Conservation (phyloP, 179 eudicot species). For the Spergularia azorica region DNA sequence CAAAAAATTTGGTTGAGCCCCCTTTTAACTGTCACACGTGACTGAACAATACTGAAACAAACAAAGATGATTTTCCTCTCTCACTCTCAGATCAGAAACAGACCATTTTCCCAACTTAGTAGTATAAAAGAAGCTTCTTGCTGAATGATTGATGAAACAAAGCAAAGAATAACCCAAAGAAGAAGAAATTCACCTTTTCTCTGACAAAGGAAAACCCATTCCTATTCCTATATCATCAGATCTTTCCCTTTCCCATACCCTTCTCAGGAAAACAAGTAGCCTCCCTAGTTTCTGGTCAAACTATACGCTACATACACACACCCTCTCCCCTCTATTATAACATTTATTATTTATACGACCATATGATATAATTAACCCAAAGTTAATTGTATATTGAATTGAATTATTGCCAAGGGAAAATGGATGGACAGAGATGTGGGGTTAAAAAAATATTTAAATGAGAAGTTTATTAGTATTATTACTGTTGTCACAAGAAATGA, state of each 20-base stretch:
- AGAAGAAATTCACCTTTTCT: background rate
- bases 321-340: background rate
- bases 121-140: background rate
- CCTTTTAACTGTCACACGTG: slow-evolving; percentile 40
- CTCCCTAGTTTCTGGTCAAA: slow-evolving; percentile 31
- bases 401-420: slow-evolving; percentile 25
- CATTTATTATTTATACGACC: background rate
- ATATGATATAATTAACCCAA: slow-evolving; percentile 9
- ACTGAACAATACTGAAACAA: slow-evolving; percentile 8
- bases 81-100: too few relatives aligned
- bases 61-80: background rate
- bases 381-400: slow-evolving; percentile 3
- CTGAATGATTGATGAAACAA: background rate
- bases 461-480: background rate
- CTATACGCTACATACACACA: slow-evolving; percentile 11
- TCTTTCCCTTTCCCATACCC: slow-evolving; percentile 21
- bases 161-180: slow-evolving; percentile 6
- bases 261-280: slow-evolving; percentile 27
- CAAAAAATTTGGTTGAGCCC: background rate
- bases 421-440: background rate
- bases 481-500: background rate
- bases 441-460: background rate
- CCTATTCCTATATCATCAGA: slow-evolving; percentile 9
- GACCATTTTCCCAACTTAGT: slow-evolving; percentile 6
- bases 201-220: slow-evolving; percentile 20